These are phyloP conservation scores for Fraxinus platypoda DNA, from an alignment of 305 asterid species.

Conservation along the genomic window DNA sequence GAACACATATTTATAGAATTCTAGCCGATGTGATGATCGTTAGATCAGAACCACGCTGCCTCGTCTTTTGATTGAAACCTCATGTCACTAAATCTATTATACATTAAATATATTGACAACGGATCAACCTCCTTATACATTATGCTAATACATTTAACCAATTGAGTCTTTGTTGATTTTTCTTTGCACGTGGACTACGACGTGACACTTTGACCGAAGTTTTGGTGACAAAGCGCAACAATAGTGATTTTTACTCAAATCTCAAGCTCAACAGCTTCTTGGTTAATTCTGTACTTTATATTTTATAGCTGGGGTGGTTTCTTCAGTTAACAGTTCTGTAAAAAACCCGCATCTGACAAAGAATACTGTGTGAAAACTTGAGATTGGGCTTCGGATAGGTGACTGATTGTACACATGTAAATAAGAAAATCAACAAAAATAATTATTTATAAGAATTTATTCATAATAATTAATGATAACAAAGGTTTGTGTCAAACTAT, in stretches of 20 bases:
- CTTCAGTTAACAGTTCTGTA: slow-evolving; percentile 28
- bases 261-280: background rate
- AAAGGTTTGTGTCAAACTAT: slow-evolving; percentile 15
- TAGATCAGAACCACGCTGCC: no score
- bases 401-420: slow-evolving; percentile 15
- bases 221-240: no score
- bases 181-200: no score
- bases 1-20: no score
- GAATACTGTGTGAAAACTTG: slow-evolving; percentile 46
- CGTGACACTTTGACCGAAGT: no score
- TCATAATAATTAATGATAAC: background rate
- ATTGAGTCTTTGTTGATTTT: no score
- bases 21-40: no score
- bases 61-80: no score
- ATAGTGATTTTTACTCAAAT: background rate
- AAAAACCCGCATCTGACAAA: slow-evolving; percentile 53
- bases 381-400: slow-evolving; percentile 51
- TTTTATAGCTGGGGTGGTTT: slow-evolving; percentile 21
- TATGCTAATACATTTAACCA: no score
- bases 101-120: no score
- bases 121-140: no score
- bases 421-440: background rate
- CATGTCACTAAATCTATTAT: no score
- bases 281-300: background rate
- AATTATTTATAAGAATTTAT: background rate